A percentile compares a stretch with the other conserved stretches of the same genome.
phyloP scores from a whole-genome alignment of 768 basidiomycete species.

The Royoungia palumana region DNA sequence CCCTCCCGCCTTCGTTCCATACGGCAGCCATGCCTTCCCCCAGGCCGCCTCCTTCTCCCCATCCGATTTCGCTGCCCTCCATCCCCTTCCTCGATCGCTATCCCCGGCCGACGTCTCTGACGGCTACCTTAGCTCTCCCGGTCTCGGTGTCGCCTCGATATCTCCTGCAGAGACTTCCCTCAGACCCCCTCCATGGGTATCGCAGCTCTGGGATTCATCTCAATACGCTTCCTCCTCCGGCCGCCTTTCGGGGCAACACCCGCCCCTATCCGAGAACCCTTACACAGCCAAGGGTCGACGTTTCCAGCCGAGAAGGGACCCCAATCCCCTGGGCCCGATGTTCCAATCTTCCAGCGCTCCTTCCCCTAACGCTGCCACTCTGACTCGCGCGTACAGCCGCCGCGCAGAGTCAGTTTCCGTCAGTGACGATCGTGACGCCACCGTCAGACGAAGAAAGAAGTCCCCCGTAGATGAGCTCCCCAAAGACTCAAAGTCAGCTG shows the following conservation, averaged over 20 bases:
- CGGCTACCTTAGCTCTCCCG: constrained; percentile 38
- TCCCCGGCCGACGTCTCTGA: constrained; percentile 56
- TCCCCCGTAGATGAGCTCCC: constrained; percentile 27
- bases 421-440: constrained; percentile 65
- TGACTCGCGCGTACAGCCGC: constrained; percentile 61
- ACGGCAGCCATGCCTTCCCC: constrained; percentile 45
- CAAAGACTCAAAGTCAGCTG: constrained; percentile 41
- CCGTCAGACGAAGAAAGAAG: constrained; percentile 62
- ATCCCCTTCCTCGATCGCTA: constrained; percentile 59
- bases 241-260: constrained; percentile 46
- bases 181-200: constrained; percentile 61
- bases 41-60: constrained; percentile 58
- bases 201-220: constrained; percentile 61
- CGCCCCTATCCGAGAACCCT: constrained; percentile 42
- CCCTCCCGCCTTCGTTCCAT: constrained; percentile 49
- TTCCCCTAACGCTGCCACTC: constrained; percentile 44
- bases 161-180: constrained; percentile 61
- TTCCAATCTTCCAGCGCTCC: constrained; percentile 77
- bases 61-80: constrained; percentile 55
- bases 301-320: constrained; percentile 39
- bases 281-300: constrained; percentile 40
- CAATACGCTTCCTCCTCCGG: constrained; percentile 42
- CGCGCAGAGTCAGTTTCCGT: constrained; percentile 64
- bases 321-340: constrained; percentile 46
- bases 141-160: constrained; percentile 50